A percentile compares a stretch with the other conserved stretches of the same genome.
Conservation (phyloP, 2,329 filamentous ascomycete species). For the Aspergillus sp. region DNA sequence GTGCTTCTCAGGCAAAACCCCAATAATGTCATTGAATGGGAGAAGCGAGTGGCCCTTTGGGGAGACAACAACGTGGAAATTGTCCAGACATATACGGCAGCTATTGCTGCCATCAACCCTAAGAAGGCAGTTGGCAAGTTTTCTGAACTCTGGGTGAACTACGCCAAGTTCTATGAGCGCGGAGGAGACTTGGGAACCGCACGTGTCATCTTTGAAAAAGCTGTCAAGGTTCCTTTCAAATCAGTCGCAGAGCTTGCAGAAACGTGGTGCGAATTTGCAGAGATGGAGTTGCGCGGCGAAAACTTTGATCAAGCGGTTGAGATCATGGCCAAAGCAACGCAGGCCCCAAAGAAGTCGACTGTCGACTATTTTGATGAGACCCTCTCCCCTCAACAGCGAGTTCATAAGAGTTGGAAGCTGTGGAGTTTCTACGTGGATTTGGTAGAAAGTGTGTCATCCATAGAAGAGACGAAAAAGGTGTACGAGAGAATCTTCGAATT, state of each 20-base stretch:
- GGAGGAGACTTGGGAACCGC: slow-evolving; percentile 84
- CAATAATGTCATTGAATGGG: slow-evolving; percentile 95
- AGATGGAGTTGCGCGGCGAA: slow-evolving; percentile 94
- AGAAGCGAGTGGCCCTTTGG: slow-evolving; percentile 95
- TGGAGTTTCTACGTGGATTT: slow-evolving; percentile 99
- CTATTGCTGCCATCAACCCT: slow-evolving; percentile 88
- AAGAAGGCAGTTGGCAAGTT: slow-evolving; percentile 94
- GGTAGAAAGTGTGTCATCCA: slow-evolving; percentile 87
- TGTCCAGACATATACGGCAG: slow-evolving; percentile 91
- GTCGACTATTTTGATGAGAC: slow-evolving; percentile 99
- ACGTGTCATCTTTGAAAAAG: slow-evolving; percentile 94
- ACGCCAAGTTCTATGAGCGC: slow-evolving; percentile 94
- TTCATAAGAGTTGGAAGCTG: slow-evolving; percentile 99
- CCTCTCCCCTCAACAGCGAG: slow-evolving; percentile 88
- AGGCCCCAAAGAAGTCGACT: slow-evolving; percentile 94
- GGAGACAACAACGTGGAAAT: slow-evolving; percentile 89
- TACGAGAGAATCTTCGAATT: slow-evolving; percentile 99
- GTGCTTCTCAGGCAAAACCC: slow-evolving; percentile 94
- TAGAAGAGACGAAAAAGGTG: slow-evolving; percentile 90
- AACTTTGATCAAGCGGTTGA: slow-evolving; percentile 93
- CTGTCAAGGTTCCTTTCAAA: slow-evolving; percentile 96
- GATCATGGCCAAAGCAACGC: slow-evolving; percentile 96
- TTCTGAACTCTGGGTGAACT: slow-evolving; percentile 93
- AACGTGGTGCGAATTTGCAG: slow-evolving; percentile 99
- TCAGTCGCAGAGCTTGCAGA: slow-evolving; percentile 96